These are phyloP conservation scores for Sclerotinia nivalis DNA, from an alignment of 2,329 filamentous ascomycete genomes.

Conservation along the genomic window DNA sequence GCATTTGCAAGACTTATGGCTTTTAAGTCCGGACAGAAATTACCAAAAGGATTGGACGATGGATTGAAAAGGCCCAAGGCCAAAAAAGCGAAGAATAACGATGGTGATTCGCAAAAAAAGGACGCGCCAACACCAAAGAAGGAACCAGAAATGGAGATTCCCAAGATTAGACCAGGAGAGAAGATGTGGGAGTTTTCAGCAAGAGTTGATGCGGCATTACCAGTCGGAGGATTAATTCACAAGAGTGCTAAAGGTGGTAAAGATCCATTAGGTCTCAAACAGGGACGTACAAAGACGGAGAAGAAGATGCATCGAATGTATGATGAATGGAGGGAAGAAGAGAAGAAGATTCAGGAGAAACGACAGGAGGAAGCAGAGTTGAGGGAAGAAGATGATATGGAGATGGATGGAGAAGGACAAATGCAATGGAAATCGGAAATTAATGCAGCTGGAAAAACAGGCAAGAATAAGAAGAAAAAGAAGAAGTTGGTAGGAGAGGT, in stretches of 20 bases:
- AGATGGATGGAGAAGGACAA: slow-evolving; percentile 38
- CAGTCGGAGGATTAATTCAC: slow-evolving; percentile 68
- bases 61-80: slow-evolving; percentile 49
- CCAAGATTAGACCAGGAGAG: slow-evolving; percentile 81
- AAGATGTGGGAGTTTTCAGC: slow-evolving; percentile 76
- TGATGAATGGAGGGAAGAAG: slow-evolving; percentile 72
- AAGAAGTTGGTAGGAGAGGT: slow-evolving; percentile 48
- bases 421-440: slow-evolving; percentile 62
- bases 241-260: slow-evolving; percentile 61
- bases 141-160: slow-evolving; percentile 45
- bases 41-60: slow-evolving; percentile 68
- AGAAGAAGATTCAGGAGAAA: slow-evolving; percentile 50
- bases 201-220: slow-evolving; percentile 82
- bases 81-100: slow-evolving; percentile 38
- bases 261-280: slow-evolving; percentile 64
- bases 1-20: slow-evolving; percentile 87
- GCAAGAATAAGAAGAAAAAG: slow-evolving; percentile 34
- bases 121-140: slow-evolving; percentile 29
- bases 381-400: slow-evolving; percentile 40
- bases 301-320: slow-evolving; percentile 79
- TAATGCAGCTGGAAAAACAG: slow-evolving; percentile 44
- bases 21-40: slow-evolving; percentile 61
- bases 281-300: slow-evolving; percentile 78
- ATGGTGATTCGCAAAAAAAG: slow-evolving; percentile 25
- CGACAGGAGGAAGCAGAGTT: slow-evolving; percentile 37